Percentiles rank a stretch among this genome's conserved stretches.
Evolutionary conservation across 306 rosid species (phyloP).

Genomic region (Pterocarpus macrocarpus): DNA sequence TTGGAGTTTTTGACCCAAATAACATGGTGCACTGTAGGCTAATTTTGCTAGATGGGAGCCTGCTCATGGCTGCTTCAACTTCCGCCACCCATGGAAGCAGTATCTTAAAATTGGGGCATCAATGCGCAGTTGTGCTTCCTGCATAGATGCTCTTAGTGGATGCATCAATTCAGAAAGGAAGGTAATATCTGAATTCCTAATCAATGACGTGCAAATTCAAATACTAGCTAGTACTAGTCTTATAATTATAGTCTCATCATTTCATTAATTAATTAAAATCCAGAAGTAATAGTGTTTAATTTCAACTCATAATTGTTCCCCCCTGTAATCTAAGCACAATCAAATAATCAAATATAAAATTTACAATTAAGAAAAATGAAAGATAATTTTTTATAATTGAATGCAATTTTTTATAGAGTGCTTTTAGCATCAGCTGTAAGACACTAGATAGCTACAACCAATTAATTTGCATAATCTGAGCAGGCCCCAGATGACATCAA

Average conservation of each 20-base stretch:
- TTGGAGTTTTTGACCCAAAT: neutral
- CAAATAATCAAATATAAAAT: too few relatives aligned
- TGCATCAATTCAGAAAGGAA: slow-evolving; percentile 65
- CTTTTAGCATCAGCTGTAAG: too few relatives aligned
- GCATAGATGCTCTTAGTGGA: slow-evolving; percentile 82
- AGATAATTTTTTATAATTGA: too few relatives aligned
- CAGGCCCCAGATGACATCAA: slow-evolving; percentile 65
- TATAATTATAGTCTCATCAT: too few relatives aligned
- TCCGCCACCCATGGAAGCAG: slow-evolving; percentile 85
- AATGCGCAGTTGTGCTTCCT: slow-evolving; percentile 80
- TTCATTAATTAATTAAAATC: too few relatives aligned
- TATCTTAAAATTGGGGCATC: slow-evolving; percentile 78
- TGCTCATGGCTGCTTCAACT: slow-evolving; percentile 78
- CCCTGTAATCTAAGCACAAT: too few relatives aligned
- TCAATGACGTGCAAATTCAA: too few relatives aligned
- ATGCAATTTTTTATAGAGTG: too few relatives aligned
- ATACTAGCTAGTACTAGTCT: too few relatives aligned
- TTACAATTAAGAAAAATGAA: too few relatives aligned
- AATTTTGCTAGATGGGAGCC: slow-evolving; percentile 96
- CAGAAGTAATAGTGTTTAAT: too few relatives aligned
- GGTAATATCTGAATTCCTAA: slow-evolving; percentile 47
- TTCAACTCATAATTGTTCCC: too few relatives aligned
- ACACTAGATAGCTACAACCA: neutral
- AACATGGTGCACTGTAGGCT: slow-evolving; percentile 55
- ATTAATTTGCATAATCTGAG: neutral